Evolutionary conservation across 805 yeast genomes (phyloP).

Genomic region (Saturnispora dispora): DNA sequence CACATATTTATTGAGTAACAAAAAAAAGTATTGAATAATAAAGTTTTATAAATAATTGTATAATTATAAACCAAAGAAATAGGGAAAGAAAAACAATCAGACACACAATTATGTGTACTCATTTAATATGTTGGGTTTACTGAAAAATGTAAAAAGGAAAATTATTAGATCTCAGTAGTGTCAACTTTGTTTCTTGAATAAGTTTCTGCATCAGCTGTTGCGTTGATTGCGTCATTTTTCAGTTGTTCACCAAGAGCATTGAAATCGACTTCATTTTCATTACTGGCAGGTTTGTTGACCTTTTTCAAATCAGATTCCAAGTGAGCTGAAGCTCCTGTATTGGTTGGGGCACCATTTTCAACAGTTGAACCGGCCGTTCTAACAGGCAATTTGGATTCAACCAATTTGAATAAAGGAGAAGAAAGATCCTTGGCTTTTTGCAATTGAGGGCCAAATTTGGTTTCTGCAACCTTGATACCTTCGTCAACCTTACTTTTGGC

Average conservation of each 20-base stretch:
- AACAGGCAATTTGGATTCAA: constrained; percentile 46
- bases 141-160: background rate
- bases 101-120: background rate
- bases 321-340: constrained; percentile 6
- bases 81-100: background rate
- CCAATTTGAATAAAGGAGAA: constrained; percentile 57
- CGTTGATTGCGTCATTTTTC: constrained; percentile 11
- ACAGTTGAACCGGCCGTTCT: constrained; percentile 71
- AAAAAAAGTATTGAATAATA: background rate
- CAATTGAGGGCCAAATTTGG: constrained; percentile 47
- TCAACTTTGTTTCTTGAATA: constrained; percentile 12
- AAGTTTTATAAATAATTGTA: background rate
- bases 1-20: too few relatives aligned
- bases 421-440: constrained; percentile 48
- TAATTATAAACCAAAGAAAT: background rate
- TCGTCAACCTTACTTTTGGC: constrained; percentile 46
- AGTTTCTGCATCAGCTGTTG: constrained; percentile 7
- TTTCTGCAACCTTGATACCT: constrained; percentile 29
- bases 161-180: background rate
- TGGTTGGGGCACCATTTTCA: constrained; percentile 23
- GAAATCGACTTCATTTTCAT: constrained; percentile 12
- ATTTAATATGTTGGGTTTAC: background rate
- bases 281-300: constrained; percentile 1
- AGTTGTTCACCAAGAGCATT: constrained; percentile 13
- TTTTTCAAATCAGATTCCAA: constrained; percentile 5